Percentiles rank a stretch among this genome's conserved stretches.
Conservation (phyloP, 2,329 filamentous ascomycete species). For the Fusarium praegraminearum region DNA sequence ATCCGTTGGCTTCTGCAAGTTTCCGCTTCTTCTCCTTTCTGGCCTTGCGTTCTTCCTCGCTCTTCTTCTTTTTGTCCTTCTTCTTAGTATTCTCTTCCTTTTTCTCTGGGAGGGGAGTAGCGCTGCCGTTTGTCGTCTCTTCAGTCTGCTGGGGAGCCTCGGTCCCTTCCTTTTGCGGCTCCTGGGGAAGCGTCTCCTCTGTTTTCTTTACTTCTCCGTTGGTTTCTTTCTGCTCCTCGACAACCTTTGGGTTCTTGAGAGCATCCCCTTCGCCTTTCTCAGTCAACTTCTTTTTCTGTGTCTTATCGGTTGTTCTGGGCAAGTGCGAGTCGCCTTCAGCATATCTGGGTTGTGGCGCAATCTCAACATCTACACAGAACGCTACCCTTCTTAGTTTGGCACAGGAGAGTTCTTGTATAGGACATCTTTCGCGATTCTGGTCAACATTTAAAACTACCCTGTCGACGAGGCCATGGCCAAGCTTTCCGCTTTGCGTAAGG, state of each 20-base stretch:
- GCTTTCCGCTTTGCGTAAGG: conserved; percentile 44
- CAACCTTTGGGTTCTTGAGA: conserved; percentile 73
- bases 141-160: conserved; percentile 44
- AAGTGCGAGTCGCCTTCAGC: conserved; percentile 66
- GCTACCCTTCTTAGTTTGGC: conserved; percentile 87
- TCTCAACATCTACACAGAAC: conserved; percentile 97
- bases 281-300: conserved; percentile 70
- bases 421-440: conserved; percentile 80
- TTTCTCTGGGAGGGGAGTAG: conserved; percentile 39
- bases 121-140: conserved; percentile 43
- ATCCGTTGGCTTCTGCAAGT: conserved; percentile 88
- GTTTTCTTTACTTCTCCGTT: conserved; percentile 56
- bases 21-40: conserved; percentile 89
- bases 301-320: conserved; percentile 59
- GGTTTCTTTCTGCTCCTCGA: conserved; percentile 63
- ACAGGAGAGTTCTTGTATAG: conserved; percentile 81
- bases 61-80: conserved; percentile 96
- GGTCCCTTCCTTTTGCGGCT: conserved; percentile 54
- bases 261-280: conserved; percentile 81
- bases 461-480: conserved; percentile 77
- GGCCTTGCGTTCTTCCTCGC: conserved; percentile 91
- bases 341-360: conserved; percentile 87
- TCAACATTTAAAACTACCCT: conserved; percentile 89
- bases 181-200: conserved; percentile 56
- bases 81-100: conserved; percentile 71